Evolutionary conservation across 2,329 filamentous ascomycete genomes (phyloP), one percentile per base, ranked within the genome.

Genomic region (Chaetothyriales sp.): DNA sequence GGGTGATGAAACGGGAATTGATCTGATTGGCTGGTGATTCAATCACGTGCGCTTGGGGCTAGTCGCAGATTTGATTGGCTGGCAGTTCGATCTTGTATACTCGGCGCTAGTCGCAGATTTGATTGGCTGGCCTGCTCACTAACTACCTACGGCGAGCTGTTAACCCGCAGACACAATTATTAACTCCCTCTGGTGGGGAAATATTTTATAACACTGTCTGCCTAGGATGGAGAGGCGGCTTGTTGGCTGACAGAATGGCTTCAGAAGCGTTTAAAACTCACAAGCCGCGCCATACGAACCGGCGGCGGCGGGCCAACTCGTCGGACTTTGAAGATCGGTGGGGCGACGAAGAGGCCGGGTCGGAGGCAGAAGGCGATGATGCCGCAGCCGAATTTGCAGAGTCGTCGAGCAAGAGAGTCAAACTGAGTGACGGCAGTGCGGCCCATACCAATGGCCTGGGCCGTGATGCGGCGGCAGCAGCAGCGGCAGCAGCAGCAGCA

Each of bases 321-420:
- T 73, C 69, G 29, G 78, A 85, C 57, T 83, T 84, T 58, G 84
- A 89, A 47, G 84, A 89, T 62, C 74, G 85, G 50, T 94, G 88
- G 87, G 87, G 82, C 1, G 86, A 92, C 60, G 85, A 89, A 62
- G 85, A 86, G 60, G 71, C 72, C 22, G 67, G 69, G 9, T 68
- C 69, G 9, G 72, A 72, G 3, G 72, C 70, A 9, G 72, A 68
- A 15, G 73, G 75, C 19, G 73, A 72, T 25, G 73, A 72, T 25
- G 74, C 75, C 48, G 71, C 72, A n/a, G 40, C 56, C 1, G 81
- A 85, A 15, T 84, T 85, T 47, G 70, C 77, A 45, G 81, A 85
- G 58, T 85, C 85, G 0, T 78, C 82, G 1, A 74, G 81, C 18
- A 90, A 90, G 66, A 76, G 85, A 20, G 74, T 82, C 1, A 82